Percentiles rank a stretch among this genome's conserved stretches.
Conservation (phyloP, 257 asterid genomes). For the Solanum microdontum region DNA sequence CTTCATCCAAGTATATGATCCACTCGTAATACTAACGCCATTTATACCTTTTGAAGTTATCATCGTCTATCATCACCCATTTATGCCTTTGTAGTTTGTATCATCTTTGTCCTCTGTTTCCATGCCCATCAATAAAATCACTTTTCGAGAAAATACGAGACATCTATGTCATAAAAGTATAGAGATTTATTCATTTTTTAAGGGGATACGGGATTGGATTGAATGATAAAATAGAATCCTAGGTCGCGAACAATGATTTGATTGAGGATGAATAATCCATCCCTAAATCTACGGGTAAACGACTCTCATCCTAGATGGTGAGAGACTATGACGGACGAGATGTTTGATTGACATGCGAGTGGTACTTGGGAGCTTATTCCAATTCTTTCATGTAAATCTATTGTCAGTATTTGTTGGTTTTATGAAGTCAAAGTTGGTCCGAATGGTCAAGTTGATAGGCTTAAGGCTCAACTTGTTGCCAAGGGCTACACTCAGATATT, state of each 20-base stretch:
- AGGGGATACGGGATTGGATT: not conserved
- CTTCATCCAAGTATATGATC: not conserved
- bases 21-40: not conserved
- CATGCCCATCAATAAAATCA: not conserved
- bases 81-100: not conserved
- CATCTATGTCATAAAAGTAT: not conserved
- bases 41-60: not conserved
- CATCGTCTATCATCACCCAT: not conserved
- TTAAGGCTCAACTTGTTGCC: not conserved
- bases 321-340: not conserved
- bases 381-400: not conserved
- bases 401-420: not conserved
- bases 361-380: not conserved
- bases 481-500: not conserved
- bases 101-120: not conserved
- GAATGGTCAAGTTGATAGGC: not conserved
- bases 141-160: not conserved
- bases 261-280: not conserved
- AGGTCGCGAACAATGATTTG: not conserved
- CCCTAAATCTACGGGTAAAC: not conserved
- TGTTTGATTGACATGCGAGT: not conserved
- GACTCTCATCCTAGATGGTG: not conserved
- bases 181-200: not conserved
- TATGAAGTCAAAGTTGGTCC: not conserved
- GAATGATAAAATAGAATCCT: not conserved